A percentile compares a stretch with the other conserved stretches of the same genome.
Conservation (phyloP, 148 eudicot species). For the Camellia japonica region DNA sequence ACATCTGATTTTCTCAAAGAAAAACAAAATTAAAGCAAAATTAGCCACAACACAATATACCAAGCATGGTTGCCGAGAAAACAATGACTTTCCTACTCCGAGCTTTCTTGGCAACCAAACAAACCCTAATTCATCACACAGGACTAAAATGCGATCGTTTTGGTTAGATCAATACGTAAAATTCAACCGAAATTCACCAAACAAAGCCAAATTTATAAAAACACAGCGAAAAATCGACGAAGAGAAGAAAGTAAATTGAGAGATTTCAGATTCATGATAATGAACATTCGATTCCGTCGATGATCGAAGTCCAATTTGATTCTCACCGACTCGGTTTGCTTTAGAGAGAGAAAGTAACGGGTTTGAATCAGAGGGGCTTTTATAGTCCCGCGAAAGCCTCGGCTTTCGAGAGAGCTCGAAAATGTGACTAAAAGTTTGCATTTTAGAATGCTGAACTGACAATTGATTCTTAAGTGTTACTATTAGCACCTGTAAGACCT, state of each 20-base stretch:
- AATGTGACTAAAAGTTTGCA: no score
- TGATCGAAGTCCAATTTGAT: slow-evolving; percentile 5
- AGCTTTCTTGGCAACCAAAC: slow-evolving; percentile 9
- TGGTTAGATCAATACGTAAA: not conserved
- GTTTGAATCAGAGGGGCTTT: no score
- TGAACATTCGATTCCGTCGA: slow-evolving; percentile 11
- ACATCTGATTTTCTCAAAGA: not conserved
- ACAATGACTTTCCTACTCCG: not conserved
- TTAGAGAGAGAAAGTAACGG: not conserved
- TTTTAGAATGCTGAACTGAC: no score
- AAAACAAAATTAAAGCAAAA: not conserved
- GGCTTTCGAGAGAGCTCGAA: no score
- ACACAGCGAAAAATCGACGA: not conserved
- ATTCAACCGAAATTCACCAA: not conserved
- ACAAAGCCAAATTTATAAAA: not conserved
- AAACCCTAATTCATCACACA: not conserved
- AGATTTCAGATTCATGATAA: slow-evolving; percentile 12
- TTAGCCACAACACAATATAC: not conserved
- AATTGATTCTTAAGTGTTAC: no score
- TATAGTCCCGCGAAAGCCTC: no score
- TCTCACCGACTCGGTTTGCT: not conserved
- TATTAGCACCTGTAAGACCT: no score
- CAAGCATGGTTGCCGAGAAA: not conserved
- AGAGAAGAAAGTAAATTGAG: not conserved
- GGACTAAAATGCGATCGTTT: not conserved